Evolutionary conservation across 2,329 filamentous ascomycete genomes (phyloP).

Genomic region (Beauveria scarabaeidicola): DNA sequence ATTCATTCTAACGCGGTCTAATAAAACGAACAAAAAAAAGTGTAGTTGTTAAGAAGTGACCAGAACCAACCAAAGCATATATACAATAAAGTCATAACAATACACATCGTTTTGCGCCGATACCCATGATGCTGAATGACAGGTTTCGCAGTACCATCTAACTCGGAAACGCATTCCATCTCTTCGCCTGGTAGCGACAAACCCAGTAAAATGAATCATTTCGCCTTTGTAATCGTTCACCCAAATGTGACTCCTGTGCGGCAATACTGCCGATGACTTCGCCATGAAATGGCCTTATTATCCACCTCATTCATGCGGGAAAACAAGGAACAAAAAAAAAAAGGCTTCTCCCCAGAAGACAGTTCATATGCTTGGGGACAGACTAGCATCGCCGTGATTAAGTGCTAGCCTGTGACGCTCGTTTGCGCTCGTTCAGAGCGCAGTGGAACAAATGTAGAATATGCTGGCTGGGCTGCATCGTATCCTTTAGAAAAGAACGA

Average conservation of each 20-base stretch:
- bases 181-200: slow-evolving; percentile 4
- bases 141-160: slow-evolving; percentile 3
- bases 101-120: slow-evolving; percentile 9
- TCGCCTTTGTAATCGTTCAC: slow-evolving; percentile 8
- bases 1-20: slow-evolving; percentile 10
- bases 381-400: background rate
- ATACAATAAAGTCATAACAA: slow-evolving; percentile 6
- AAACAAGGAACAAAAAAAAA: background rate
- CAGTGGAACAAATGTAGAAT: background rate
- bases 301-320: background rate
- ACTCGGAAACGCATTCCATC: background rate
- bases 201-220: background rate
- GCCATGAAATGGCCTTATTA: background rate
- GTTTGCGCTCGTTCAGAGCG: background rate
- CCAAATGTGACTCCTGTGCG: background rate
- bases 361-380: background rate
- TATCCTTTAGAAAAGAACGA: slow-evolving; percentile 18
- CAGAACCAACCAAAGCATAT: background rate
- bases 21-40: background rate
- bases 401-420: background rate
- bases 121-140: slow-evolving; percentile 9
- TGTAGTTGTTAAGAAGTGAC: background rate
- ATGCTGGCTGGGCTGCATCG: too few relatives aligned
- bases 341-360: background rate
- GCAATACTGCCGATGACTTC: background rate